Percentiles rank a stretch among this genome's conserved stretches.
phyloP scores from a whole-genome alignment of 2,329 filamentous ascomycete genomes.

The Exophiala viscosa region DNA sequence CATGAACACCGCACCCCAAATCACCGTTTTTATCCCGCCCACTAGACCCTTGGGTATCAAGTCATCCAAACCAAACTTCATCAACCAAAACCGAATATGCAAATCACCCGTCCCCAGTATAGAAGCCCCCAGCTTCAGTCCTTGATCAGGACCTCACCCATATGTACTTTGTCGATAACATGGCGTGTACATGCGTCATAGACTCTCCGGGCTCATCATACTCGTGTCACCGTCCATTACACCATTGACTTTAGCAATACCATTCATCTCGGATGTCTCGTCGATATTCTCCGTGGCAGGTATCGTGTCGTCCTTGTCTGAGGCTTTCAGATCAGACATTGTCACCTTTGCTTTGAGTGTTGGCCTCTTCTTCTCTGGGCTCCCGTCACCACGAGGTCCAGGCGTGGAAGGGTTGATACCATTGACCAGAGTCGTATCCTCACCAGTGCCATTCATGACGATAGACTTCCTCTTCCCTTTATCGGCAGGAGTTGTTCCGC shows the following conservation, averaged over 20 bases:
- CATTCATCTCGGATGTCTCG: constrained; percentile 23
- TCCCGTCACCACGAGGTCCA: constrained; percentile 21
- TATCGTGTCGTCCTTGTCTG: constrained; percentile 43
- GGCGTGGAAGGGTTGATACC: constrained; percentile 18
- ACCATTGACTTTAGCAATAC: constrained; percentile 31
- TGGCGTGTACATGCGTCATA: constrained; percentile 7
- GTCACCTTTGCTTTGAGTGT: constrained; percentile 22
- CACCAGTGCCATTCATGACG: constrained; percentile 14
- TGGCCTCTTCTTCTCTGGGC: constrained; percentile 24
- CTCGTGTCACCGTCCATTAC: constrained; percentile 58
- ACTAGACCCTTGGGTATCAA: too few relatives aligned
- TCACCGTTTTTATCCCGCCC: too few relatives aligned
- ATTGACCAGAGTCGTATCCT: constrained; percentile 21
- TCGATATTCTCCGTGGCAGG: constrained; percentile 29
- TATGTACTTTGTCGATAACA: neutral
- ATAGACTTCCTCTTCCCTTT: constrained; percentile 26
- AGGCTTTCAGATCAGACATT: constrained; percentile 30
- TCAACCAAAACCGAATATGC: neutral
- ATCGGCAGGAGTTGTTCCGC: constrained; percentile 17
- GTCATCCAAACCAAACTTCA: too few relatives aligned
- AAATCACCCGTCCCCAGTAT: neutral
- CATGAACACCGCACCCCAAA: too few relatives aligned
- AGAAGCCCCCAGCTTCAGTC: neutral
- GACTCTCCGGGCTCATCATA: constrained; percentile 81
- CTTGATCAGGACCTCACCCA: neutral